Evolutionary conservation across 2,329 filamentous ascomycete genomes (phyloP).

Genomic region (Aspergillus aculeatus): DNA sequence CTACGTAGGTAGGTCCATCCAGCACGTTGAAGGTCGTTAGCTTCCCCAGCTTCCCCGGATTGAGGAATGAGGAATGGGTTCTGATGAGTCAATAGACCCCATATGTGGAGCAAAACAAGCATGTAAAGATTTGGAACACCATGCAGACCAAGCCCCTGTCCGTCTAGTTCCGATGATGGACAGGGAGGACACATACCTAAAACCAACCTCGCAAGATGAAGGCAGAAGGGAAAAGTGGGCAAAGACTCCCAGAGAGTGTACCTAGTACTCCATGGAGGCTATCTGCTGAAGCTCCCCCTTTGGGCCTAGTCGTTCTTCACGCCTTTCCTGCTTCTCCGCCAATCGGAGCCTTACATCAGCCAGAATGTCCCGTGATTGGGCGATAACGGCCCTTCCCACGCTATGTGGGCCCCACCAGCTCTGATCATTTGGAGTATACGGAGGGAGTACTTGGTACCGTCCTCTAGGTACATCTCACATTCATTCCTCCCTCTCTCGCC

Average conservation of each 20-base stretch:
- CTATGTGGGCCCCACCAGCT: not conserved
- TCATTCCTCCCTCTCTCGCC: not conserved
- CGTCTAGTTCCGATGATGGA: too few species aligned
- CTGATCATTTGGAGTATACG: not conserved
- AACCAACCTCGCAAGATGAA: not conserved
- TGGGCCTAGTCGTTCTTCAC: conserved; percentile 26
- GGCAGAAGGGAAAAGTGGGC: not conserved
- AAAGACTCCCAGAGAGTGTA: conserved; percentile 1
- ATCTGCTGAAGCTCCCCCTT: conserved; percentile 40
- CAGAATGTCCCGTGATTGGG: conserved; percentile 11
- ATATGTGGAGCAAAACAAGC: not conserved
- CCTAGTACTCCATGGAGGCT: too few species aligned
- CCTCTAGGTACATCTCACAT: not conserved
- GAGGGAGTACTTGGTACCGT: not conserved
- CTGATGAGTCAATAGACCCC: not conserved
- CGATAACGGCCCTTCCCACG: not conserved
- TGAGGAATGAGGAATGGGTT: not conserved
- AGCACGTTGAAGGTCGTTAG: not conserved
- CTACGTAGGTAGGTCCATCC: not conserved
- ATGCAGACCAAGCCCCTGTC: too few species aligned
- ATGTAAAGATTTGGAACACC: not conserved
- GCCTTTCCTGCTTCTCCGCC: conserved; percentile 12
- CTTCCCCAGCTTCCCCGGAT: not conserved
- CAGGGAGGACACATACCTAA: not conserved
- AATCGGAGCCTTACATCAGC: conserved; percentile 8